Evolutionary conservation across 164 flowering plant species (phyloP).

Genomic region (Annona squamosa): DNA sequence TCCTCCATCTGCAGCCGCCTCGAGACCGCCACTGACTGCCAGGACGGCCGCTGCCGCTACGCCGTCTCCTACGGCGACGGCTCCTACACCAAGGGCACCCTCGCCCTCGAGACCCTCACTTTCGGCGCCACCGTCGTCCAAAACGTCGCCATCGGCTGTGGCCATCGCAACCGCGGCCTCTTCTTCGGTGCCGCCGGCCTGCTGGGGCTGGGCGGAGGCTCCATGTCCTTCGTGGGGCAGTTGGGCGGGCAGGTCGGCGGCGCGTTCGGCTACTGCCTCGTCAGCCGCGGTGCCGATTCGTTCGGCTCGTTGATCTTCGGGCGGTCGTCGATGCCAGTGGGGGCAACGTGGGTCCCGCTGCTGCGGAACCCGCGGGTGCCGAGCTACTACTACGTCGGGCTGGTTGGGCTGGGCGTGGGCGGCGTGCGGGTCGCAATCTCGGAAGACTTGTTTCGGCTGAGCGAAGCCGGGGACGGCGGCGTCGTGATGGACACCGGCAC

Average conservation of each 20-base stretch:
- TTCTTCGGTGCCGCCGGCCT: conserved; percentile 89
- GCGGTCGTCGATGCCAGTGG: conserved; percentile 52
- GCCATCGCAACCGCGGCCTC: conserved; percentile 79
- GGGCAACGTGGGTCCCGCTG: conserved; percentile 72
- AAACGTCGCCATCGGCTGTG: conserved; percentile 86
- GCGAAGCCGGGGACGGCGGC: conserved; percentile 60
- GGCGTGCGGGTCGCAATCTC: conserved; percentile 52
- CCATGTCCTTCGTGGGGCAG: conserved; percentile 78
- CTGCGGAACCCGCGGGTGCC: conserved; percentile 60
- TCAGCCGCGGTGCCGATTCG: conserved; percentile 56
- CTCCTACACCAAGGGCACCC: conserved; percentile 55
- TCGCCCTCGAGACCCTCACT: conserved; percentile 56
- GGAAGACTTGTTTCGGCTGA: conserved; percentile 37
- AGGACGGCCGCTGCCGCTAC: conserved; percentile 63
- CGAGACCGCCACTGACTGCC: conserved; percentile 39
- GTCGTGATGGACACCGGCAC: conserved; percentile 95
- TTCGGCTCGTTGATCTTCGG: conserved; percentile 67
- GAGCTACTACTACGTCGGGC: conserved; percentile 71
- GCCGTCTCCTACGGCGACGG: conserved; percentile 69
- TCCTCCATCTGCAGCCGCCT: conserved; percentile 45
- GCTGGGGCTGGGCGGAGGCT: conserved; percentile 81
- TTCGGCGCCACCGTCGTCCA: conserved; percentile 43
- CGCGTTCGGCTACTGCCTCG: conserved; percentile 74
- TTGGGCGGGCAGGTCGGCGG: conserved; percentile 73
- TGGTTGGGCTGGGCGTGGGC: conserved; percentile 77